Evolutionary conservation across 176 grass and related monocot species (phyloP), one percentile per base, ranked within the genome.

Genomic region (Metroxylon sagu): DNA sequence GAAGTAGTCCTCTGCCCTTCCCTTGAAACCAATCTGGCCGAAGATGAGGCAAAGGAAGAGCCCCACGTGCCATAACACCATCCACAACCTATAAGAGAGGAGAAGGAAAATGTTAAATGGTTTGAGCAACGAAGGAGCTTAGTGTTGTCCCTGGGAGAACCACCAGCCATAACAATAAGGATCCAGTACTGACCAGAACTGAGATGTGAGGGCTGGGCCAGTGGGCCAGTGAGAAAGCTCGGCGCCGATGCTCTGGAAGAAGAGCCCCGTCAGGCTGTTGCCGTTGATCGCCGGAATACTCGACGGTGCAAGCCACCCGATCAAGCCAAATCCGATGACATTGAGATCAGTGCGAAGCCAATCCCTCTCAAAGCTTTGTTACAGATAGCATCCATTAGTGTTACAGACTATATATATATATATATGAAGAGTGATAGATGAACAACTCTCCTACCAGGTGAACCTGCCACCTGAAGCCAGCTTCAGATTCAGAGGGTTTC

Each of bases 11-110:
- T 97, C 93, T 14, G 76, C 83, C 88, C 88, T 98, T 43, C 87
- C 93, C 76, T 98, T 98, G 81, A 98, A 98, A 1, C 93, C 93
- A 80, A 98, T 92, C 79, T 98, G 93, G 7, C 93, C 93, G 27
- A 98, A 98, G 55, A 84, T 92, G 53, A 98, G 87, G 55, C 64
- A 68, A 12, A 96, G 56, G 86, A 96, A 96, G 16, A 96, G 80
- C 5, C 92, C 92, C 4, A 96, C 49, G 62, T 96, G 87, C 92
- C 92, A 90, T 27, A 87, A 90, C 30, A 90, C 72, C 76, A 90
- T 7, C 92, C 92, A 96, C 74, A 96, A 57, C 92, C 91, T 96
- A 62, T 74, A 60, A 59, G 54, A 39, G 35, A 43, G 35, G 35
- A 43, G 35, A 43, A 10, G 35, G 35, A 43, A 43, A 43, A 43